Conservation (phyloP, 805 yeast species). For the Isabelozyma heimii region DNA sequence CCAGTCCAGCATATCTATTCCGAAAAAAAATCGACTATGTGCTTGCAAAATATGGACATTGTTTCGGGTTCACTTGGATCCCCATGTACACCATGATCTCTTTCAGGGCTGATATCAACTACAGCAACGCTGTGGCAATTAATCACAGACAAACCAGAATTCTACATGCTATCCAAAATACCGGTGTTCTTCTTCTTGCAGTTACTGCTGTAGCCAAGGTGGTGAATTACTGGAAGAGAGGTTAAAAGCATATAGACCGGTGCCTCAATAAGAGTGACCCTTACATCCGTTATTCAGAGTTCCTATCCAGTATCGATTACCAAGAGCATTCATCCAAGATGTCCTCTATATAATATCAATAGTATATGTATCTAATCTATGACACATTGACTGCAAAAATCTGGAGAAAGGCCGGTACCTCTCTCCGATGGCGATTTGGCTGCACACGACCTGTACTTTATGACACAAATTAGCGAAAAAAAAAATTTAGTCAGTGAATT, state of each 20-base stretch:
- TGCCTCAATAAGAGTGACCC: too few species aligned
- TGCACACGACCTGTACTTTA: background rate
- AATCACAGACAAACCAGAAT: conserved; percentile 55
- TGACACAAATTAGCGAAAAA: background rate
- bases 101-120: conserved; percentile 78
- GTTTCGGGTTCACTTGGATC: conserved; percentile 53
- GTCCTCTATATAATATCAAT: too few species aligned
- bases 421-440: background rate
- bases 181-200: background rate
- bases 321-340: too few species aligned
- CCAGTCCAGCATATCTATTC: conserved; percentile 54
- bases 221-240: background rate
- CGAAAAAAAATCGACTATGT: conserved; percentile 68
- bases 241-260: too few species aligned
- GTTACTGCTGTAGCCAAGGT: conserved; percentile 5
- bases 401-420: background rate
- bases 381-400: too few species aligned
- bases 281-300: too few species aligned
- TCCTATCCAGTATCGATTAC: too few species aligned
- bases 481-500: background rate
- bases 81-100: conserved; percentile 93
- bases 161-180: conserved; percentile 31
- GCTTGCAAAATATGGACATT: conserved; percentile 57
- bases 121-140: conserved; percentile 60
- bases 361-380: too few species aligned